Conservation (phyloP, 495 filamentous ascomycete species). For the Eremomyces bilateralis region DNA sequence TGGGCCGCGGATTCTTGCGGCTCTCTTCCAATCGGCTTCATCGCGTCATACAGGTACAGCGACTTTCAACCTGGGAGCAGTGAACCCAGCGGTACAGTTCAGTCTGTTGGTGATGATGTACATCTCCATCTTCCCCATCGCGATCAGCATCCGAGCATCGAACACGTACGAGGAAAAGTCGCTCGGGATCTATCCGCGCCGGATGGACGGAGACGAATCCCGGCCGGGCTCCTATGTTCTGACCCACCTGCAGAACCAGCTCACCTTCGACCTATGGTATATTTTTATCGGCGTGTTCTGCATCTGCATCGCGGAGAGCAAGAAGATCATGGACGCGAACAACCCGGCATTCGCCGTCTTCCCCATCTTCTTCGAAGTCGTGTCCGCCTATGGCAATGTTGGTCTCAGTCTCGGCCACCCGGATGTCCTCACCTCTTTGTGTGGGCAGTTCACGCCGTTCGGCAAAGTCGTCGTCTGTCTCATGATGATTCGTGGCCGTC, state of each 20-base stretch:
- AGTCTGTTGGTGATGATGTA: conserved; percentile 5
- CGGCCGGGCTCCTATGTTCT: not conserved
- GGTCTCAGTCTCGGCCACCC: not conserved
- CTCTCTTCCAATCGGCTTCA: conserved; percentile 1
- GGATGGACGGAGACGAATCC: not conserved
- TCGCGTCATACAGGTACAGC: not conserved
- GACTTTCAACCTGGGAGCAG: not conserved
- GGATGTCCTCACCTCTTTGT: not conserved
- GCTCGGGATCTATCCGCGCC: conserved; percentile 2
- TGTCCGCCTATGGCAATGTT: conserved; percentile 3
- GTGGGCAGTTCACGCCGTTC: not conserved
- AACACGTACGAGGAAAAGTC: conserved; percentile 4
- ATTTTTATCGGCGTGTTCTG: conserved; percentile 2
- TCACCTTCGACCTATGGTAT: conserved; percentile 4
- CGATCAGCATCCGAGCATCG: conserved; percentile 2
- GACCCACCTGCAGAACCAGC: conserved; percentile 3
- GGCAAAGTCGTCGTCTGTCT: not conserved
- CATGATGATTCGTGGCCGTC: conserved; percentile 1
- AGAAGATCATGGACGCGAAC: not conserved
- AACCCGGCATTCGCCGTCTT: conserved; percentile 3
- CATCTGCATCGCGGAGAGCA: conserved; percentile 2
- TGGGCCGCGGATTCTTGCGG: not conserved
- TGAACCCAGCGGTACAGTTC: conserved; percentile 4
- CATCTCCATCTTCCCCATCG: conserved; percentile 3
- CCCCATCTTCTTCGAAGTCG: conserved; percentile 5